Percentiles rank a stretch among this genome's conserved stretches.
These are phyloP conservation scores for Alternaria ventricosa DNA, from an alignment of 2,329 filamentous ascomycete species.

Conservation along the genomic window DNA sequence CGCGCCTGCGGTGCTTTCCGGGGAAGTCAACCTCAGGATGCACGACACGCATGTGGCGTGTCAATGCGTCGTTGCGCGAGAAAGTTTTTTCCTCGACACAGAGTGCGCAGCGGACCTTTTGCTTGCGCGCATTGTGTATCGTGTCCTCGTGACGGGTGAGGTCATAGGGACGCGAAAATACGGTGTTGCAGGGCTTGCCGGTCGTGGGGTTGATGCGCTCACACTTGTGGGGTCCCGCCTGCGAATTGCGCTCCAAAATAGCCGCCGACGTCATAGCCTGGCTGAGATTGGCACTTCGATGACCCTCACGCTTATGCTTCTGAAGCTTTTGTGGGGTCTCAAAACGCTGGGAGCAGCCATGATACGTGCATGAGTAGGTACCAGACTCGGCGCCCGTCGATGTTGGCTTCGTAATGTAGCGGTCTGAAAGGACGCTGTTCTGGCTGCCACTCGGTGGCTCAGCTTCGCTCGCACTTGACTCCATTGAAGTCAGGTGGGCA, in stretches of 20 bases:
- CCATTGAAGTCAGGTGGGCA: constrained; percentile 65
- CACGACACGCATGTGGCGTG: constrained; percentile 91
- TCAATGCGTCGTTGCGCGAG: constrained; percentile 91
- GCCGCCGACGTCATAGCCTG: constrained; percentile 60
- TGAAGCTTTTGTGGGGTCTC: constrained; percentile 86
- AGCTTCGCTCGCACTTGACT: constrained; percentile 65
- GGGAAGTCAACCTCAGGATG: constrained; percentile 87
- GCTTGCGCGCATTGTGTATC: constrained; percentile 92
- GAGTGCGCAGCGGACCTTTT: constrained; percentile 90
- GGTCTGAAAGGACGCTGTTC: constrained; percentile 41
- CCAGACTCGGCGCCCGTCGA: constrained; percentile 77
- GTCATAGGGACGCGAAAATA: constrained; percentile 96
- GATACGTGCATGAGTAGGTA: constrained; percentile 96
- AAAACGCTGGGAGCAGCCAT: constrained; percentile 87
- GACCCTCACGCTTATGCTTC: constrained; percentile 93
- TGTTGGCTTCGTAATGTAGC: constrained; percentile 60
- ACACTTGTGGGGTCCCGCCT: constrained; percentile 92
- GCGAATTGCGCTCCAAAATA: constrained; percentile 73
- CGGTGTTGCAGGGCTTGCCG: constrained; percentile 89
- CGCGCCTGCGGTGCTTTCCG: constrained; percentile 63
- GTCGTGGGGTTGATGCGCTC: constrained; percentile 93
- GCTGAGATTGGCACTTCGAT: constrained; percentile 63
- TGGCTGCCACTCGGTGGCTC: constrained; percentile 52
- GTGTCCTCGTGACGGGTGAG: constrained; percentile 96
- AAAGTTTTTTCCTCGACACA: constrained; percentile 98